These are phyloP conservation scores for Thymus mandschuricus DNA, from an alignment of 257 asterid species.

Conservation along the genomic window DNA sequence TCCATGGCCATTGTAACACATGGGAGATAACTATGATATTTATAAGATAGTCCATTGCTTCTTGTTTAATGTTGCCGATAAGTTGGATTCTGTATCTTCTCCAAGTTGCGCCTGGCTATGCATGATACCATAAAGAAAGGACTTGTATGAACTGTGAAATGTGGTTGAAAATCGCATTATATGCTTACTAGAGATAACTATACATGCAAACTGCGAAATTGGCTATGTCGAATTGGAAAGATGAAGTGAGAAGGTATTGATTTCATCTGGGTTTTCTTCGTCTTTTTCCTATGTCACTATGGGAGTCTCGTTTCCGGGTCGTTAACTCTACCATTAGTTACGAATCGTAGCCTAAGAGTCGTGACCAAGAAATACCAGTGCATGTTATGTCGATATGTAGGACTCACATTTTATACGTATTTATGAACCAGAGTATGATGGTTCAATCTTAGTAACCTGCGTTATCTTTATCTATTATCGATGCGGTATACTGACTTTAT, in stretches of 20 bases:
- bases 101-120: neutral
- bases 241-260: neutral
- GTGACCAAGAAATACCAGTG: neutral
- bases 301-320: neutral
- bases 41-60: neutral
- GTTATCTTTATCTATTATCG: slow-evolving; percentile 1
- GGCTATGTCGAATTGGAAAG: neutral
- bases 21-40: neutral
- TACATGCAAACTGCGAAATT: neutral
- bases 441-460: neutral
- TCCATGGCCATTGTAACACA: too few relatives aligned
- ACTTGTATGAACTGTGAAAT: neutral
- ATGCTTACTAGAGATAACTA: neutral
- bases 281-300: neutral
- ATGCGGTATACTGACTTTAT: neutral
- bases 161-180: neutral
- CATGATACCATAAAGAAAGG: neutral
- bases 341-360: neutral
- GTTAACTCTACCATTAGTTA: neutral
- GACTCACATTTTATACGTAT: neutral
- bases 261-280: neutral
- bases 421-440: neutral
- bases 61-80: neutral
- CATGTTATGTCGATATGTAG: too few relatives aligned
- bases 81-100: neutral